Base-by-base conservation (phyloP, 495 filamentous ascomycete genomes). In the Aspergillus leporis region DNA sequence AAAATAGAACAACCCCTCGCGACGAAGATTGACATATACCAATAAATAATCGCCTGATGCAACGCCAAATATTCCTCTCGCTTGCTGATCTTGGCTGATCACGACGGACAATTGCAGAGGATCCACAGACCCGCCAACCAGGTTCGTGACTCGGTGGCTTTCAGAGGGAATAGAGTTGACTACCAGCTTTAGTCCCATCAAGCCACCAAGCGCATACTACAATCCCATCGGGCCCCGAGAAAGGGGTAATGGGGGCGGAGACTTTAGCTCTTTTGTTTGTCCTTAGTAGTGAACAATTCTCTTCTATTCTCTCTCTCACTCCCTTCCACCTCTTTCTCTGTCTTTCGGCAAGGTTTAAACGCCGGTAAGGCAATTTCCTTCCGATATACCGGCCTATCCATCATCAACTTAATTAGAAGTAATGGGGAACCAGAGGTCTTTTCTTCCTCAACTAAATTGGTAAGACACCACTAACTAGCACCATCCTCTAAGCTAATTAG, bases 81-180 rank as follows among this genome's bases (percentile, higher is more conserved):
- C 18, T 56, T 23, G 41, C 45, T 34, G 53, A 58, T 63, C 62
- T 54, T 43, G 48, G 59, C 59, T 46, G 65, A 67, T 67, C 59
- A 36, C 54, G 34, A 51, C 61, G 62, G 61, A 56, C 53, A 51
- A 62, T 64, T 58, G 61, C 60, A 58, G 58, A 58, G 36, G 46
- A 60, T 61, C 59, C 55, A 57, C 59, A 31, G 52, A 31, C 61
- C 63, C 63, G 56, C 45, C 59, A 64, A 64, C 66, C 66, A 59
- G 63, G 61, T 64, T 64, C 55, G 36, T 41, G 31, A 56, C 53
- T 48, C 13, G 36, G 41, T 60, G 53, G 53, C 56, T 60, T 48
- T 25, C 25, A 46, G 38, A 46, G 45, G 18, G 14, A 43, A 40
- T 53, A 57, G 22, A 40, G 48, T 52, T 48, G 18, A 46, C 25